Evolutionary conservation across 768 basidiomycete genomes (phyloP).

Genomic region (Lactarius pseudohatsudake): DNA sequence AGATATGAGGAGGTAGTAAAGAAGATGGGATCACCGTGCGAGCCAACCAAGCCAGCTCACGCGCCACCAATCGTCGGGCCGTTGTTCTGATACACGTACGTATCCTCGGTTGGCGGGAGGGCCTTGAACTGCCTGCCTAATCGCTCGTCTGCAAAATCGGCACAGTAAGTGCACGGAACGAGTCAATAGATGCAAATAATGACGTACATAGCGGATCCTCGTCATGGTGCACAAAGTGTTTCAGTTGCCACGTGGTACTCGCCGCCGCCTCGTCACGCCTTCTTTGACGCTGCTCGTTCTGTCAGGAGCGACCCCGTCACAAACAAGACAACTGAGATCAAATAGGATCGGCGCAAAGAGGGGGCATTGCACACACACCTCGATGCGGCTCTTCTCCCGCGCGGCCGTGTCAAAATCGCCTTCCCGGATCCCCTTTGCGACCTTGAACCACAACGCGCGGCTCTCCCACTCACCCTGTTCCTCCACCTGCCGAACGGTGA

Average conservation of each 20-base stretch:
- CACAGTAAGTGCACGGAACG: constrained; percentile 2
- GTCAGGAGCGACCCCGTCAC: constrained; percentile 1
- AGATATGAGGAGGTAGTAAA: background rate
- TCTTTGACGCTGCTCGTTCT: constrained; percentile 93
- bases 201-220: constrained; percentile 71
- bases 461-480: constrained; percentile 85
- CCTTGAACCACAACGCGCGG: constrained; percentile 77
- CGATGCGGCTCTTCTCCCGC: constrained; percentile 84
- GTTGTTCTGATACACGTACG: constrained; percentile 68
- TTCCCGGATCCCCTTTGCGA: constrained; percentile 87
- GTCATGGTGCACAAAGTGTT: constrained; percentile 72
- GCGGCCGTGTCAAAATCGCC: constrained; percentile 93
- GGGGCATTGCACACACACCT: constrained; percentile 48
- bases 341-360: background rate
- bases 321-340: background rate
- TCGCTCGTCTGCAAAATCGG: constrained; percentile 52
- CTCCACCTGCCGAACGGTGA: constrained; percentile 58
- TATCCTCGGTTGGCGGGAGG: constrained; percentile 70
- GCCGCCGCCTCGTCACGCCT: constrained; percentile 77
- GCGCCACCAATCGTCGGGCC: constrained; percentile 33
- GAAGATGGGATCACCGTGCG: background rate
- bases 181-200: background rate
- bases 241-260: constrained; percentile 71
- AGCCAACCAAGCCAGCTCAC: constrained; percentile 3
- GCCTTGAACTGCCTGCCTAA: constrained; percentile 63